Evolutionary conservation across 768 basidiomycete genomes (phyloP), one percentile per base, ranked within the genome.

Genomic region (Rhodotorula paludigena): DNA sequence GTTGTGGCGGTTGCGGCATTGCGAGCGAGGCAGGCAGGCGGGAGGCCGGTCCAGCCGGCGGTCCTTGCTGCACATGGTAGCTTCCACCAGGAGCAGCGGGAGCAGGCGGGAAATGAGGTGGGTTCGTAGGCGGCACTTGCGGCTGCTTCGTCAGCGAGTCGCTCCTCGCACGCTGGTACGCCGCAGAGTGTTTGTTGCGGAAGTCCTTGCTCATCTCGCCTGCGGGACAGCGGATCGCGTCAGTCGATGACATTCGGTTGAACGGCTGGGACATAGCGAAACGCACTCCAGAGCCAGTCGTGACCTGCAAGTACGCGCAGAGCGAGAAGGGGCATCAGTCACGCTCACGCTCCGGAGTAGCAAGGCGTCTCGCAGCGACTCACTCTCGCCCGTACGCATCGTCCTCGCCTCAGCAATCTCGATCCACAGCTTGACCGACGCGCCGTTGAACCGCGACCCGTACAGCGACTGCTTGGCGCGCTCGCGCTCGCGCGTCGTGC

Each of bases 241-340:
- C 10, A 3, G 6, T 21, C 49, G 49, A 32, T 11, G 18, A 5
- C 5, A 15, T 3, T 12, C 7, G 14, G 6, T 30, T 28, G n/a
- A 48, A 28, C 11, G 49, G 10, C 20, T 1, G 10, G 49, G n/a
- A n/a, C n/a, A n/a, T n/a, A n/a, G n/a, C n/a, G n/a, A n/a, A n/a
- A 51, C 58, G 58, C 30, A 60, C 49, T 49, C 35, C 47, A 51
- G 12, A 30, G 51, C 59, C 53, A 54, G 12, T 25, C 15, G 36
- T 54, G 53, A 5, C 11, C 53, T 54, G 36, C 25, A 11, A 4
- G 11, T 0, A n/a, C 25, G 5, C 14, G 8, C 3, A 30, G 14
- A 15, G 16, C 5, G 14, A 47, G 25, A n/a, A n/a, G n/a, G n/a
- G n/a, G n/a, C n/a, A n/a, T n/a, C 32, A 3, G 51, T 33, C 51